Conservation (phyloP, 345 rosid species). For the Lenwebbia sp. region DNA sequence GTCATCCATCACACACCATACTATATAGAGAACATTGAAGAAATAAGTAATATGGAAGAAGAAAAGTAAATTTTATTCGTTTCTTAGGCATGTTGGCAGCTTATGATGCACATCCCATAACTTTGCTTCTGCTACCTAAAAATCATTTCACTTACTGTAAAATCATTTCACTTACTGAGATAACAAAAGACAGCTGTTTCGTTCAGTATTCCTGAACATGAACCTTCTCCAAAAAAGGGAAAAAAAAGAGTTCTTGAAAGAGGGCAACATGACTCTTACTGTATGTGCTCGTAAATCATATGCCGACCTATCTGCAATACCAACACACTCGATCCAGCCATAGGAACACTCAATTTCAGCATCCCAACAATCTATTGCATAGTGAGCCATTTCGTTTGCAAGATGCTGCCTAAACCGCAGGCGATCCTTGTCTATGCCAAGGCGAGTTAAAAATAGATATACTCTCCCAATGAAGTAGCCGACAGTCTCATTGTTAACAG, state of each 20-base stretch:
- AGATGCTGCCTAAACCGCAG: conserved; percentile 86
- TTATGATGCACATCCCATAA: no score
- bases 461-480: conserved; percentile 92
- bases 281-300: conserved; percentile 69
- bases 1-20: background rate
- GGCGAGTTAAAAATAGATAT: conserved; percentile 62
- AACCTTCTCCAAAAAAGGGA: background rate
- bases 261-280: conserved; percentile 14
- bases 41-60: no score
- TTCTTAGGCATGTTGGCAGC: no score
- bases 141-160: no score
- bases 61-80: no score
- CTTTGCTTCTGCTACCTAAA: background rate
- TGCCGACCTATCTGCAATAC: conserved; percentile 93
- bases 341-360: conserved; percentile 90
- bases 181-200: background rate
- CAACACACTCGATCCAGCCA: conserved; percentile 98
- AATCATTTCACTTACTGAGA: background rate
- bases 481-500: conserved; percentile 81
- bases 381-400: conserved; percentile 93
- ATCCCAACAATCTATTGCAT: conserved; percentile 96
- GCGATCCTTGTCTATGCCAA: conserved; percentile 68
- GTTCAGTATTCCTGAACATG: background rate
- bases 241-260: background rate
- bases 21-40: no score